A percentile compares a stretch with the other conserved stretches of the same genome.
These are phyloP conservation scores for Pleurotus djamor DNA, from an alignment of 768 basidiomycete species.

Conservation along the genomic window DNA sequence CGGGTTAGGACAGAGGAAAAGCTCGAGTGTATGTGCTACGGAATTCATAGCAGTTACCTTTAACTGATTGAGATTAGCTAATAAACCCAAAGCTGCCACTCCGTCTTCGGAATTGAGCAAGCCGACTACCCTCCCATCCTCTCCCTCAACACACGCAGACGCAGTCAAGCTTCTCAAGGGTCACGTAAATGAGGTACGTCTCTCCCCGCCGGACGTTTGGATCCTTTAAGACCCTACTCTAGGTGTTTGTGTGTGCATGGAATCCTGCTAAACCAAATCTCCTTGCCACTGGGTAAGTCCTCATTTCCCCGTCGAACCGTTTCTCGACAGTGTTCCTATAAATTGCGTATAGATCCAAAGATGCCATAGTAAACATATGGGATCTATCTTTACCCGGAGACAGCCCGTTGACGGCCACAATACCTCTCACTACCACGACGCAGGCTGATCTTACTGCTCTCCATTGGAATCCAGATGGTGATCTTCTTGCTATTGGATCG, in stretches of 20 bases:
- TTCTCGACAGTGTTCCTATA: background rate
- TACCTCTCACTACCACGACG: constrained; percentile 40
- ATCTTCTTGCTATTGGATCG: constrained; percentile 73
- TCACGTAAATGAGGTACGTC: constrained; percentile 60
- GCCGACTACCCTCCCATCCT: background rate
- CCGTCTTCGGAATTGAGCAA: background rate
- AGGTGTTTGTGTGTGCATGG: constrained; percentile 85
- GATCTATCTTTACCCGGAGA: constrained; percentile 32
- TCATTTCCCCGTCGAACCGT: constrained; percentile 9
- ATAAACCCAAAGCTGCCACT: constrained; percentile 25
- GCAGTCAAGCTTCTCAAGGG: constrained; percentile 47
- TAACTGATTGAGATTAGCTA: constrained; percentile 1
- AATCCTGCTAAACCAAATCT: constrained; percentile 59
- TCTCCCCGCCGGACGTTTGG: background rate
- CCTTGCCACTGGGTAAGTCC: constrained; percentile 70
- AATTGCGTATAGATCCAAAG: constrained; percentile 56
- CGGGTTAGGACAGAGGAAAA: constrained; percentile 47
- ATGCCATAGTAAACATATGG: constrained; percentile 76
- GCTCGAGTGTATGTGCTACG: background rate
- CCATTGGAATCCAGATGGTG: constrained; percentile 76
- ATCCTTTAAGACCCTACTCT: background rate
- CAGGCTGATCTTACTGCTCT: constrained; percentile 71
- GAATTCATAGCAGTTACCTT: background rate
- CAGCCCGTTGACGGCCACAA: constrained; percentile 25
- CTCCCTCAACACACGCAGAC: constrained; percentile 28